phyloP scores from a whole-genome alignment of 345 rosid genomes.

The Corchorus capsularis region DNA sequence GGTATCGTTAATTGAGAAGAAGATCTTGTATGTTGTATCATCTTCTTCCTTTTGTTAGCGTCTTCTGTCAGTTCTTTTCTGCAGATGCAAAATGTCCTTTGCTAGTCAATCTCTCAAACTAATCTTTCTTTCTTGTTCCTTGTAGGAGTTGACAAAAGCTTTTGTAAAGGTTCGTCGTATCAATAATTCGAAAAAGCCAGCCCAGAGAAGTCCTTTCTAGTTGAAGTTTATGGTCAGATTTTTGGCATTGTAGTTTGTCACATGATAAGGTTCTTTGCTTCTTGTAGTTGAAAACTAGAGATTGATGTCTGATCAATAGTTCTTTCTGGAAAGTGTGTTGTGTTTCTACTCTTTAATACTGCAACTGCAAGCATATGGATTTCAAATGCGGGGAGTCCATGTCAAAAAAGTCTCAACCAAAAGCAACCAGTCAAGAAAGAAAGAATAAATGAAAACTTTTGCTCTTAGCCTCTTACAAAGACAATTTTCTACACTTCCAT shows the following conservation, averaged over 20 bases:
- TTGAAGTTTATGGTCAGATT: background rate
- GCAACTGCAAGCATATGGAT: background rate
- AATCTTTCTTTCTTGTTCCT: background rate
- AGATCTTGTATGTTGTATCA: background rate
- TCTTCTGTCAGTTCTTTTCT: background rate
- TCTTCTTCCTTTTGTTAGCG: background rate
- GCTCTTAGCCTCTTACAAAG: no score
- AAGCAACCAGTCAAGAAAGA: background rate
- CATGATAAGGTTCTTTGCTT: background rate
- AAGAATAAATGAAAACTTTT: background rate
- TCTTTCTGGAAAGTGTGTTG: background rate
- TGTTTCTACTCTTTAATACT: no score
- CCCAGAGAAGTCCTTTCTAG: background rate
- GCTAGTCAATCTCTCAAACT: background rate
- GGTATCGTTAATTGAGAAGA: background rate
- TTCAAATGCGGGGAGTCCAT: background rate
- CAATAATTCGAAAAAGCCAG: conserved; percentile 58
- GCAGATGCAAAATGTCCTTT: background rate
- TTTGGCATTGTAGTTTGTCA: conserved; percentile 7
- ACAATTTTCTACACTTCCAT: no score
- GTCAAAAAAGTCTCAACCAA: background rate
- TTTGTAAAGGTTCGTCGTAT: conserved; percentile 56
- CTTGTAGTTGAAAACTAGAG: background rate
- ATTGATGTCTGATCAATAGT: conserved; percentile 9
- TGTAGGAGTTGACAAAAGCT: conserved; percentile 54